These are phyloP conservation scores for Trichoderma guizhouense DNA, from an alignment of 2,329 filamentous ascomycete genomes.

Conservation along the genomic window DNA sequence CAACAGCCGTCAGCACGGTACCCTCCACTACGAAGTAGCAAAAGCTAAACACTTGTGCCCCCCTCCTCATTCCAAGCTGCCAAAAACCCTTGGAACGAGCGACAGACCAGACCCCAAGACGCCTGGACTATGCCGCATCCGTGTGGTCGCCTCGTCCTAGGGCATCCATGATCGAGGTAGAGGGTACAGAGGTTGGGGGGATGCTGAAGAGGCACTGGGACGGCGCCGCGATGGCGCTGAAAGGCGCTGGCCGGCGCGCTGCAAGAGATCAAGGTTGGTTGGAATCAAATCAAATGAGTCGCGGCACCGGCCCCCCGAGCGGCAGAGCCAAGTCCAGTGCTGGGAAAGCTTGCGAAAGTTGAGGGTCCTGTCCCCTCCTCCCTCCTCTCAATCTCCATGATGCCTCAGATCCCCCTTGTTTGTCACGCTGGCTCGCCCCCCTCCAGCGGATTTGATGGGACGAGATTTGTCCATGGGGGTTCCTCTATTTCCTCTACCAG, in stretches of 20 bases:
- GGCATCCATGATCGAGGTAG: not conserved
- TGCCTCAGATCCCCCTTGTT: not conserved
- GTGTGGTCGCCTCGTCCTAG: not conserved
- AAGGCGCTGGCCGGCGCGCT: not conserved
- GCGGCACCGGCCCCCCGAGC: not conserved
- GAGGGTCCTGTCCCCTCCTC: not conserved
- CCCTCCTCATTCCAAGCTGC: not conserved
- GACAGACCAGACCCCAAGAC: not conserved
- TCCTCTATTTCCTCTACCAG: not conserved
- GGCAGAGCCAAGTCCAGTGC: not conserved
- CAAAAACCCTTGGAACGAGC: not conserved
- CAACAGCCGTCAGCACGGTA: not conserved
- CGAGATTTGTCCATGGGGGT: not conserved
- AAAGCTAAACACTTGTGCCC: constrained; percentile 1
- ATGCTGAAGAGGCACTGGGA: not conserved
- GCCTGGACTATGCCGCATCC: not conserved
- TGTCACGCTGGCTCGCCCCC: not conserved
- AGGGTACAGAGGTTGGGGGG: not conserved
- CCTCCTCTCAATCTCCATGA: not conserved
- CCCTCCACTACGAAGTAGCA: constrained; percentile 7
- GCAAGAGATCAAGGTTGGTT: not conserved
- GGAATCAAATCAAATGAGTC: not conserved
- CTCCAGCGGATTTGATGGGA: not conserved
- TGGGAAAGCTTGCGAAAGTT: not conserved
- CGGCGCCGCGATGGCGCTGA: constrained; percentile 1